A percentile compares a stretch with the other conserved stretches of the same genome.
Evolutionary conservation across 2,329 filamentous ascomycete genomes (phyloP).

Genomic region (Talaromyces pinophilus): DNA sequence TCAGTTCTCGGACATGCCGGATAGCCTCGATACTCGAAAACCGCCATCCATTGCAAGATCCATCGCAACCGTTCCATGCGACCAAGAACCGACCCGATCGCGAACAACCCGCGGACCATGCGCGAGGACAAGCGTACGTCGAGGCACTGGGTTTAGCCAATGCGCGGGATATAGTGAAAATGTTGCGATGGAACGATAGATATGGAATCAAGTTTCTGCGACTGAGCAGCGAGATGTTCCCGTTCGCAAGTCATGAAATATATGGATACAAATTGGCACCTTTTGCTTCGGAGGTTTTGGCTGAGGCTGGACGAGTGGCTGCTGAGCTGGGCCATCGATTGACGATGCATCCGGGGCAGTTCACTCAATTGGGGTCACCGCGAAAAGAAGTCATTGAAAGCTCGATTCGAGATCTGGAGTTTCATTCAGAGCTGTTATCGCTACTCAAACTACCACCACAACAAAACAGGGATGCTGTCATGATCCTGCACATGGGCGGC

Average conservation of each 20-base stretch:
- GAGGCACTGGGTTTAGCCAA: constrained; percentile 79
- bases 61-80: constrained; percentile 72
- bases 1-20: constrained; percentile 86
- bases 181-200: constrained; percentile 87
- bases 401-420: constrained; percentile 78
- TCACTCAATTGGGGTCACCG: constrained; percentile 87
- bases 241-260: constrained; percentile 84
- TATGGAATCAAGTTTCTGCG: constrained; percentile 92
- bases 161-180: constrained; percentile 77
- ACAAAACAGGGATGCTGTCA: constrained; percentile 79
- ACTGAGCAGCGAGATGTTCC: constrained; percentile 94
- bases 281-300: constrained; percentile 77
- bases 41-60: constrained; percentile 75
- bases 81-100: constrained; percentile 86
- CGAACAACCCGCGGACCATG: constrained; percentile 64
- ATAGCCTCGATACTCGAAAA: constrained; percentile 90
- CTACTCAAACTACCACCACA: constrained; percentile 76
- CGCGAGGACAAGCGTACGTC: constrained; percentile 70
- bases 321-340: constrained; percentile 79
- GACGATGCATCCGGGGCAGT: constrained; percentile 89
- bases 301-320: constrained; percentile 73
- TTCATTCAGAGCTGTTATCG: constrained; percentile 81
- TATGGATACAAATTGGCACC: constrained; percentile 83
- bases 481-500: constrained; percentile 93
- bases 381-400: constrained; percentile 73